These are phyloP conservation scores for Warburgia ugandensis DNA, from an alignment of 164 flowering plant species.

Conservation along the genomic window DNA sequence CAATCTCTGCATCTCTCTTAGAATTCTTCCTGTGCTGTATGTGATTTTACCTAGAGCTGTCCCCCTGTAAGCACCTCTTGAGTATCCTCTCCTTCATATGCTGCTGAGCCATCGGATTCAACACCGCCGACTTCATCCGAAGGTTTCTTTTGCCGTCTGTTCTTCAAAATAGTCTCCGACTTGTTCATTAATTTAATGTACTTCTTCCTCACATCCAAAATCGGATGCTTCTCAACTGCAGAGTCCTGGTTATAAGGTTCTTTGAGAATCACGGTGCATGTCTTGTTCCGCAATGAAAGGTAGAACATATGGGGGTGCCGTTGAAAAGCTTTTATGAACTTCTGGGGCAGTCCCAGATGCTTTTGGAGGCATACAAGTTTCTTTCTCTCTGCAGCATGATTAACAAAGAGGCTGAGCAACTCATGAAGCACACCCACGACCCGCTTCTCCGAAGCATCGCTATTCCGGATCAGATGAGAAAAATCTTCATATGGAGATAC, in stretches of 20 bases:
- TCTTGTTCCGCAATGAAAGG: conserved; percentile 64
- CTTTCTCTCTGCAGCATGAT: conserved; percentile 68
- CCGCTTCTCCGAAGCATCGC: conserved; percentile 71
- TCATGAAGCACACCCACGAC: conserved; percentile 80
- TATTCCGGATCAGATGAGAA: conserved; percentile 39
- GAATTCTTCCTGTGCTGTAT: too few species aligned
- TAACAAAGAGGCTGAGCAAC: conserved; percentile 72
- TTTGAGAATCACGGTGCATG: conserved; percentile 74
- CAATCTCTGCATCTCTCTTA: too few species aligned
- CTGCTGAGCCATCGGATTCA: too few species aligned
- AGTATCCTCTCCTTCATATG: too few species aligned
- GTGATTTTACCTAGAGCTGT: too few species aligned
- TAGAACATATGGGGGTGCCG: conserved; percentile 78
- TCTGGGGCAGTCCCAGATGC: conserved; percentile 73
- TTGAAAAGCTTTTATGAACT: conserved; percentile 66
- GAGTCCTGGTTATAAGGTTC: conserved; percentile 49
- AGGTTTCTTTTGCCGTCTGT: conserved; percentile 20
- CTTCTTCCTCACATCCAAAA: conserved; percentile 55
- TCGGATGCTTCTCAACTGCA: conserved; percentile 54
- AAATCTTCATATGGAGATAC: conserved; percentile 73
- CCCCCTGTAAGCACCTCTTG: too few species aligned
- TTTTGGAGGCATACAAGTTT: conserved; percentile 56
- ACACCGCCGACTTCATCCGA: too few species aligned
- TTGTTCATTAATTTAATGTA: conserved; percentile 51
- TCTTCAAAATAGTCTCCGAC: conserved; percentile 38